Evolutionary conservation across 2,329 filamentous ascomycete species (phyloP).

Genomic region (Clarireedia monteithiana): DNA sequence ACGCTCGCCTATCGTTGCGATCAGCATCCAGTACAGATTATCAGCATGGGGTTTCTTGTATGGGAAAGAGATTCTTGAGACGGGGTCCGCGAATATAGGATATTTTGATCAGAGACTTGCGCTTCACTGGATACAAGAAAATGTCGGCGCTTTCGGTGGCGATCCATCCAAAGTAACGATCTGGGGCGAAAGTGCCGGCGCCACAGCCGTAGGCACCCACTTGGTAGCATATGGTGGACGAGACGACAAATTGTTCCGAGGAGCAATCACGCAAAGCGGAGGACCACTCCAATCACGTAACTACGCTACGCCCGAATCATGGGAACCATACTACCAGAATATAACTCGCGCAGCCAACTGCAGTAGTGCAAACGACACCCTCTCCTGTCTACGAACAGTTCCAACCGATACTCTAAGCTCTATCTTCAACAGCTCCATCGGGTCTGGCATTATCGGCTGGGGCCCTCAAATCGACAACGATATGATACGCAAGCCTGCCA

Average conservation of each 20-base stretch:
- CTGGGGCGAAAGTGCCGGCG: conserved; percentile 38
- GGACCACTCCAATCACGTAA: conserved; percentile 19
- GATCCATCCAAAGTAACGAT: conserved; percentile 34
- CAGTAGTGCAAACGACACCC: conserved; percentile 7
- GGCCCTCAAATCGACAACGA: conserved; percentile 45
- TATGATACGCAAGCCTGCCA: conserved; percentile 43
- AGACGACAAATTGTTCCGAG: conserved; percentile 46
- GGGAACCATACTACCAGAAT: conserved; percentile 18
- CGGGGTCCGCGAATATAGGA: conserved; percentile 39
- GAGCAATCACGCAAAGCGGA: conserved; percentile 43
- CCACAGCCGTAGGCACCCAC: conserved; percentile 36
- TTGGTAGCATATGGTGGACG: conserved; percentile 40
- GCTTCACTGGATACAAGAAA: conserved; percentile 36
- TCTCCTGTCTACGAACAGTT: conserved; percentile 28
- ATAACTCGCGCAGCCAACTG: conserved; percentile 29
- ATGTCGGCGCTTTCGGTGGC: conserved; percentile 36
- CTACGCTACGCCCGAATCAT: neutral
- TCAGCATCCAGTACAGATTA: conserved; percentile 39
- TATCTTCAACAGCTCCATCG: conserved; percentile 35
- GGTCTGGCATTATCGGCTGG: conserved; percentile 32
- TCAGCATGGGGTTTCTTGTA: neutral
- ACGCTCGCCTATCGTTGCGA: conserved; percentile 37
- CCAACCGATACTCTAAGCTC: conserved; percentile 36
- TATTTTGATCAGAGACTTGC: conserved; percentile 35
- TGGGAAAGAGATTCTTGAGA: conserved; percentile 31